Evolutionary conservation across 1,284 basidiomycete species (phyloP), one percentile per base, ranked within the genome.

Genomic region (Grifola frondosa): DNA sequence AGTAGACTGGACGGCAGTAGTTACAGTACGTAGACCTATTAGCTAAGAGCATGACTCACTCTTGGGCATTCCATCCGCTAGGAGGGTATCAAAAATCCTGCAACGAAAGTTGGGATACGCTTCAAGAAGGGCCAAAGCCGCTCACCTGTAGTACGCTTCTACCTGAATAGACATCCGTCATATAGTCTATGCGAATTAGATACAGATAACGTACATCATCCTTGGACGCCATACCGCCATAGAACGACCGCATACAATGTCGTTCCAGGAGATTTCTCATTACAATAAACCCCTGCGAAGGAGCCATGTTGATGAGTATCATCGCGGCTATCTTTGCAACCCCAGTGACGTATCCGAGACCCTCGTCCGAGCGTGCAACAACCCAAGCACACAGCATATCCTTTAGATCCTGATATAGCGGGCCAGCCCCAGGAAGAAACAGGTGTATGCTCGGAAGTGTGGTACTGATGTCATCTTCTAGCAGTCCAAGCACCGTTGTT

Each of bases 31-130:
- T 13, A 8, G 24, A 9, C 20, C 12, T 21, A 12, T 21, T 1
- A 20, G 23, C 5, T 34, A 11, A 32, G 26, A n/a, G n/a, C 12
- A 30, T 12, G 7, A 54, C 78, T 58, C 56, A 95, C 91, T 82
- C 71, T 93, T 96, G 0, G 96, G 96, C 85, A 97, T 95, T 31
- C 86, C 82, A 62, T 97, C 93, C 19, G 92, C 91, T 20, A 96
- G 72, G 10, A 96, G 67, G 1, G 92, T 95, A 58, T 96, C 93
- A 56, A 96, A 95, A 58, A 96, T 94, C 53, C 93, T 92, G 50
- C 31, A 29, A 40, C 32, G 19, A 38, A 35, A 36, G 41, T 16
- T 36, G 24, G 21, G 12, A 36, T 43, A 60, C 58, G 42, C 10
- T 7, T 5, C 31, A 8, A 37, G 19, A 12, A 26, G 26, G n/a